Conservation (phyloP, 106 monocot species). For the Agapanthus africanus region DNA sequence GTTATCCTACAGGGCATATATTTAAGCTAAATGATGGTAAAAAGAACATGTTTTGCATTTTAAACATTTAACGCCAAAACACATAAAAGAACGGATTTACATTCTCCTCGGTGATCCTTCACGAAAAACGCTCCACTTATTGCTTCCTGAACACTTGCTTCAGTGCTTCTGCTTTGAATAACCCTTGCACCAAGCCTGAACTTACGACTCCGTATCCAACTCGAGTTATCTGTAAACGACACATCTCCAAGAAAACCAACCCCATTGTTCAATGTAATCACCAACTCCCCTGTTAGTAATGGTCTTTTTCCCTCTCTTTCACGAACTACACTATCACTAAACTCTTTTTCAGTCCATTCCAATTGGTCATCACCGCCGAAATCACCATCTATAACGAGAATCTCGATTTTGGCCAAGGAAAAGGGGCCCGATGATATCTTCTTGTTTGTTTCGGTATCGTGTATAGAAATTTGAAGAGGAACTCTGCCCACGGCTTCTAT, state of each 20-base stretch:
- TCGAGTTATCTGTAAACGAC: constrained; percentile 83
- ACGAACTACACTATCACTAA: constrained; percentile 44
- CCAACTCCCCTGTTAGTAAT: constrained; percentile 59
- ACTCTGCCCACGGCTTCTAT: constrained; percentile 55
- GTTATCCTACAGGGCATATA: no score
- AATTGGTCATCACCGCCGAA: constrained; percentile 43
- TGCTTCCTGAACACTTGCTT: constrained; percentile 54
- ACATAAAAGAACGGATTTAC: no score
- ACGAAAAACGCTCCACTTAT: constrained; percentile 61
- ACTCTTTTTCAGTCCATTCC: constrained; percentile 72
- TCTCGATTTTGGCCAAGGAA: constrained; percentile 57
- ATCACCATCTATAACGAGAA: constrained; percentile 83
- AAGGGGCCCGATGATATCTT: constrained; percentile 39
- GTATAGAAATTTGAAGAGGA: constrained; percentile 43
- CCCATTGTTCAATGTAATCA: constrained; percentile 38
- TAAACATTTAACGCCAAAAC: no score
- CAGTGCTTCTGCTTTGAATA: constrained; percentile 18
- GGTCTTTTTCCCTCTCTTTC: constrained; percentile 86
- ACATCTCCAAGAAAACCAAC: constrained; percentile 47
- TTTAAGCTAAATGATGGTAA: no score
- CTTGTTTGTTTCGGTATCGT: constrained; percentile 28
- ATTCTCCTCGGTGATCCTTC: constrained; percentile 90
- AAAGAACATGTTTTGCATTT: no score
- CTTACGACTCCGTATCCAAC: constrained; percentile 83
- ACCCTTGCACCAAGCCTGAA: constrained; percentile 71